Evolutionary conservation across 164 flowering plant species (phyloP).

Genomic region (Chimonanthus praecox): DNA sequence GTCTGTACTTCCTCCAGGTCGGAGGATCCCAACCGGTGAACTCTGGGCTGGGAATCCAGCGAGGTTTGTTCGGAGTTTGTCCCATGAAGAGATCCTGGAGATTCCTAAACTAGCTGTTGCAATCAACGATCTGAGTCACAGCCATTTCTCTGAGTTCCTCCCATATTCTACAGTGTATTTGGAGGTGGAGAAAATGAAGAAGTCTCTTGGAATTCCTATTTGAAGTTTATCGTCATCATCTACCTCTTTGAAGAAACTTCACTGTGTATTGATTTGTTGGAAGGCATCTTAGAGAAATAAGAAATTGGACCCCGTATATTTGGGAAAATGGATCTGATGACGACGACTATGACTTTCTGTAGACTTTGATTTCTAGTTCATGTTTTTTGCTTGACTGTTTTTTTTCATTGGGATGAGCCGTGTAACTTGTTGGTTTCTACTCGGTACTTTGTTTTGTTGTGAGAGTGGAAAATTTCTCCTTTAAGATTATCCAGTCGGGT

Average conservation of each 20-base stretch:
- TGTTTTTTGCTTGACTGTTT: not conserved
- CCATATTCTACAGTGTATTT: slow-evolving; percentile 87
- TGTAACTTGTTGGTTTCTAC: not conserved
- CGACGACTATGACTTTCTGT: not conserved
- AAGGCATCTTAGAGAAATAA: slow-evolving; percentile 12
- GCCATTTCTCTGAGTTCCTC: slow-evolving; percentile 76
- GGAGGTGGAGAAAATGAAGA: slow-evolving; percentile 97
- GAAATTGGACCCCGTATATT: not conserved
- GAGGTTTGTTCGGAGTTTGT: slow-evolving; percentile 72
- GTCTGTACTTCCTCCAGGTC: slow-evolving; percentile 89
- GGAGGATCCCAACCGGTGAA: slow-evolving; percentile 91
- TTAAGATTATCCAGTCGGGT: too few species aligned
- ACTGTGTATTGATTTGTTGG: slow-evolving; percentile 14
- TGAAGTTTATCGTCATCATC: slow-evolving; percentile 19
- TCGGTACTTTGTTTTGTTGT: too few species aligned
- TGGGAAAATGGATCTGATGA: too few species aligned
- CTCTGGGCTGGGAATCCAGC: slow-evolving; percentile 99
- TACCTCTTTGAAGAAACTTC: not conserved
- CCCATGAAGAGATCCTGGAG: slow-evolving; percentile 80
- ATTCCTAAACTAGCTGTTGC: slow-evolving; percentile 93
- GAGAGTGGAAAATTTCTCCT: too few species aligned
- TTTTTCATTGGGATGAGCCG: not conserved
- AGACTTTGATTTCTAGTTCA: not conserved
- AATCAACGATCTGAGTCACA: slow-evolving; percentile 75
- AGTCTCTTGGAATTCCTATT: slow-evolving; percentile 59